A percentile compares a stretch with the other conserved stretches of the same genome.
Evolutionary conservation across 2,329 filamentous ascomycete genomes (phyloP).

Genomic region (Tympanopsis confertula): DNA sequence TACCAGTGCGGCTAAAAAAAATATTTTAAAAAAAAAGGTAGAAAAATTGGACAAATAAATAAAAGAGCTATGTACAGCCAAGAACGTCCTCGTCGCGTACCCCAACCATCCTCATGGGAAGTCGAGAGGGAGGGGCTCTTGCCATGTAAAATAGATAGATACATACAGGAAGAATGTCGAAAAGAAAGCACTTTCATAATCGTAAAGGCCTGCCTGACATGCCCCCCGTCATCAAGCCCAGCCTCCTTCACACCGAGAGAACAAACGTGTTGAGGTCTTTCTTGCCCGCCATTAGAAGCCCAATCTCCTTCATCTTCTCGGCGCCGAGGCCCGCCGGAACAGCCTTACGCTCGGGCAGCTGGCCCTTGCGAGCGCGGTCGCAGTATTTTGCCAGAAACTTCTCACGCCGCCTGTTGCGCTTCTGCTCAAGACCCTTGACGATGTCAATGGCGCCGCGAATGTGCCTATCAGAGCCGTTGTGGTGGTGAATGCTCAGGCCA

Average conservation of each 20-base stretch:
- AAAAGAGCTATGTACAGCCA: too few species aligned
- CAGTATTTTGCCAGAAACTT: conserved; percentile 68
- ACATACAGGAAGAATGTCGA: too few species aligned
- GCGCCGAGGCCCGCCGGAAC: conserved; percentile 70
- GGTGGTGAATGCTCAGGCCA: background rate
- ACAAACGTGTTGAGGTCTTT: conserved; percentile 38
- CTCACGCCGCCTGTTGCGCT: conserved; percentile 82
- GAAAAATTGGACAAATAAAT: too few species aligned
- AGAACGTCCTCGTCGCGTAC: background rate
- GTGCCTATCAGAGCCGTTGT: conserved; percentile 39
- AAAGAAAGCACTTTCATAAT: too few species aligned
- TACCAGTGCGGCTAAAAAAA: too few species aligned
- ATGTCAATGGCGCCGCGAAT: conserved; percentile 93
- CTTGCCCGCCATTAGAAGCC: conserved; percentile 34
- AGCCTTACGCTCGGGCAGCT: conserved; percentile 48
- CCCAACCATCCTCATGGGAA: background rate
- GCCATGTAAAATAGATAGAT: background rate
- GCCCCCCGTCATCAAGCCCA: too few species aligned
- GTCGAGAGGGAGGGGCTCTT: background rate
- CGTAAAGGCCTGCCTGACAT: too few species aligned
- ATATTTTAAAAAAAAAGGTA: too few species aligned
- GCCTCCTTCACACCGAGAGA: conserved; percentile 51
- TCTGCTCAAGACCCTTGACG: conserved; percentile 88
- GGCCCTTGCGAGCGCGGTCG: conserved; percentile 64
- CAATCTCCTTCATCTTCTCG: conserved; percentile 85